Base-by-base conservation (phyloP, 2,329 filamentous ascomycete species). In the Pezicula radicicola region DNA sequence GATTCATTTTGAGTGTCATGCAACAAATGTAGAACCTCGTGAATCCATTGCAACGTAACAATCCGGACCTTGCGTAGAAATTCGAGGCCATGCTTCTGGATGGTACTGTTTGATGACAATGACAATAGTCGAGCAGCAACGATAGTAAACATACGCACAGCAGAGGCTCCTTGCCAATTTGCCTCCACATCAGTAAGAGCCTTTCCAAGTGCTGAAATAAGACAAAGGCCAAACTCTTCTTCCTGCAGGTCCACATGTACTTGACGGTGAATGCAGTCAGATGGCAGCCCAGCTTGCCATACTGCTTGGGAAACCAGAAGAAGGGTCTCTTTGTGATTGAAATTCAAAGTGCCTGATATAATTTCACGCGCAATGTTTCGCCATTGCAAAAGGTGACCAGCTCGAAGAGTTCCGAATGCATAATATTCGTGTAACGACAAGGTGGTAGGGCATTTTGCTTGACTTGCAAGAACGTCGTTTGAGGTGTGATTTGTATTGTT, bases 351-450 rank as follows among this genome's bases (percentile, higher is more conserved):
- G 0, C 76, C 74, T 1, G 69, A 66, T 0, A 66, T 63, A 3
- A 87, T 63, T 57, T 84, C 75, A 1, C 70, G 60, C 0, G 82
- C 60, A 3, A 87, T 75, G 49, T 84, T 85, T 8, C 70, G 59
- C 77, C 81, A 86, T 47, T 81, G 78, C 8, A 83, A 64, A 1
- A 64, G 60, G 16, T 70, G 52, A 0, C 81, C 81, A 1, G 76
- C 60, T 0, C 76, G 72, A 3, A 86, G 56, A 0, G 72, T 61
- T 0, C 71, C 69, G n/a, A 85, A 73, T 0, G 74, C 69, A 47
- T 79, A 77, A 60, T 75, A 85, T 49, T 87, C 81, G 0, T 76
- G 73, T 0, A 81, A 52, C 0, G 75, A 70, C 50, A 87, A 67
- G 19, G 73, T 59, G 0, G 51, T 10, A 0, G 83, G 80, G 46